Base-by-base conservation (phyloP, 768 basidiomycete species). In the Naganishia vaughanmartiniae region DNA sequence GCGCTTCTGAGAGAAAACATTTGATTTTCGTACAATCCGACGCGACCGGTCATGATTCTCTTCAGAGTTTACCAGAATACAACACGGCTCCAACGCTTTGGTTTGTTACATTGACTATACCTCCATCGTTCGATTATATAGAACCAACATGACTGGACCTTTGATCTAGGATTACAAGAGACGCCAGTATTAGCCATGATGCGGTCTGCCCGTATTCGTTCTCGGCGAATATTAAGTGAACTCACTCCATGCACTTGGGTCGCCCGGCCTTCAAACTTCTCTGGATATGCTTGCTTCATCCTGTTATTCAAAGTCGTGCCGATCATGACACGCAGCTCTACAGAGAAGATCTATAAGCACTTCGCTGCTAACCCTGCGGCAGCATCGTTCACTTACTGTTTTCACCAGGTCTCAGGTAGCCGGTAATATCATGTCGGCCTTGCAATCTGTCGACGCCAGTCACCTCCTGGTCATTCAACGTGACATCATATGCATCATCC, bases 261-360 rank as follows among this genome's bases (percentile, higher is more conserved):
- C n/a, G 57, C 33, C 36, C 57, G 7, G 24, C n/a, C 57, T 9
- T 58, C 21, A 39, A 58, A 36, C 57, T 21, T 34, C 6, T 58
- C n/a, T 34, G 57, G 57, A 21, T 58, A 39, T 10, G 39, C 57
- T 2, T 39, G 11, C 24, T 58, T 58, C 34, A 58, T 10, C 31
- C 31, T 58, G 24, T 58, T 58, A 21, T 36, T 58, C 17, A 58
- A 24, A 15, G 31, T 34, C 34, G 57, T 58, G 5, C 57, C 57
- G 3, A 58, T 21, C 2, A 14, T 24, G 11, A 58, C 24, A 7
- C 36, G 31, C 19, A 58, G 11, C 30, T 34, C 57, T 58, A n/a
- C n/a, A 58, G n/a, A 15, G 5, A 57, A 10, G 9, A 21, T 11
- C 7, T 15, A 42, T 42, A 7, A 42, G 42, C 34, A 36, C 34